These are phyloP conservation scores for Posidonia oceanica DNA, from an alignment of 116 monocot genomes.

Conservation along the genomic window DNA sequence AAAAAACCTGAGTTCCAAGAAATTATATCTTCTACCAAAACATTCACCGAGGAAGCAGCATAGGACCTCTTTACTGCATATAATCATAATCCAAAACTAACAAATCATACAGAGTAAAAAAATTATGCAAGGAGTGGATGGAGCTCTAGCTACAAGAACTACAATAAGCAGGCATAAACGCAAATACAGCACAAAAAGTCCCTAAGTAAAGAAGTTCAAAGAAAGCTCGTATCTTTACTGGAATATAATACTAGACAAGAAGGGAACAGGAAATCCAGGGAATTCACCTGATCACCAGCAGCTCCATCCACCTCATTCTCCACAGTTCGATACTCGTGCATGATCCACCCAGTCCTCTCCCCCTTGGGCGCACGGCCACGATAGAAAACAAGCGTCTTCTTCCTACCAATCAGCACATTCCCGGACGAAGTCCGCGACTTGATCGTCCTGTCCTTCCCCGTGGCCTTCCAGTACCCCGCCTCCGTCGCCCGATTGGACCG, in stretches of 20 bases:
- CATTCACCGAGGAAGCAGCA: too few relatives aligned
- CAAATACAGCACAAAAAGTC: too few relatives aligned
- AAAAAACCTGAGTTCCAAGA: too few relatives aligned
- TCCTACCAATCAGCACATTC: constrained; percentile 55
- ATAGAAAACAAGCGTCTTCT: constrained; percentile 91
- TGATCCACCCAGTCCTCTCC: constrained; percentile 69
- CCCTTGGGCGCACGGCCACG: constrained; percentile 72
- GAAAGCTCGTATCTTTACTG: neutral
- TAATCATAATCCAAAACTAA: too few relatives aligned
- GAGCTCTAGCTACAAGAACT: too few relatives aligned
- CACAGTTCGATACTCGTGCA: constrained; percentile 67
- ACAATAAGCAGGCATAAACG: too few relatives aligned
- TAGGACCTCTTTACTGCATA: too few relatives aligned
- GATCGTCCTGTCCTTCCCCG: constrained; percentile 65
- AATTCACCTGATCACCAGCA: constrained; percentile 13
- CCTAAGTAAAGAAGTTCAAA: neutral
- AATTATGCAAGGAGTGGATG: too few relatives aligned
- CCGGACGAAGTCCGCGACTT: constrained; percentile 21
- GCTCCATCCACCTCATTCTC: constrained; percentile 13
- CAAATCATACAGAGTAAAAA: too few relatives aligned
- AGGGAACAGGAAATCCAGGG: neutral
- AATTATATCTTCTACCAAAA: too few relatives aligned
- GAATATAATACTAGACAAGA: neutral
- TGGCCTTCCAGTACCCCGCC: constrained; percentile 64
- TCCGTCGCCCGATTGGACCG: constrained; percentile 66